A percentile compares a stretch with the other conserved stretches of the same genome.
Conservation (phyloP, 1,139 yeast genomes). For the Casaregolazyma suthepensis region DNA sequence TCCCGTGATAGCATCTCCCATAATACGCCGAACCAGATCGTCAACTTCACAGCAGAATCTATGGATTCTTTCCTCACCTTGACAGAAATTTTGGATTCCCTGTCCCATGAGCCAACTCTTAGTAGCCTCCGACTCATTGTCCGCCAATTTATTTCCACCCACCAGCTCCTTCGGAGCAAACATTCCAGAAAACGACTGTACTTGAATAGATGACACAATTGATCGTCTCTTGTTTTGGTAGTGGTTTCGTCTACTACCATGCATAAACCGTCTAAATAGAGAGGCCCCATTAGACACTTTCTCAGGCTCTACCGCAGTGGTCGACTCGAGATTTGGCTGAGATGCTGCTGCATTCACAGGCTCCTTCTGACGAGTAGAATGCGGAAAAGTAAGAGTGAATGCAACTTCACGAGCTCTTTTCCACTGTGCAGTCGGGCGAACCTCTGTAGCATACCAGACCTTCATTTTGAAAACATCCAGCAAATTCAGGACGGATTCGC, state of each 20-base stretch:
- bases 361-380: constrained; percentile 11
- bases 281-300: constrained; percentile 16
- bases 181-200: constrained; percentile 18
- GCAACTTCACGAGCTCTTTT: constrained; percentile 29
- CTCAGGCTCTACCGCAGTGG: constrained; percentile 4
- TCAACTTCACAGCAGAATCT: constrained; percentile 34
- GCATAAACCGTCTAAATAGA: constrained; percentile 26
- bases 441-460: constrained; percentile 33
- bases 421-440: constrained; percentile 27
- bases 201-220: constrained; percentile 15
- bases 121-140: constrained; percentile 33
- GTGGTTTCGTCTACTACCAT: constrained; percentile 20
- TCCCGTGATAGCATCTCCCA: constrained; percentile 29
- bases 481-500: constrained; percentile 14
- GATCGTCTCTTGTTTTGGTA: constrained; percentile 27
- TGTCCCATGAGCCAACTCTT: constrained; percentile 30
- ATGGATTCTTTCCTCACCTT: constrained; percentile 34
- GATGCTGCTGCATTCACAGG: constrained; percentile 1
- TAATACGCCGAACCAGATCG: constrained; percentile 28
- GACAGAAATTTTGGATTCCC: constrained; percentile 32
- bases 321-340: not conserved
- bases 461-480: constrained; percentile 23
- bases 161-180: constrained; percentile 30
- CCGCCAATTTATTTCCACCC: constrained; percentile 31
- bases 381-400: constrained; percentile 16